Conservation (phyloP, 805 yeast species). For the Metschnikowia orientalis region DNA sequence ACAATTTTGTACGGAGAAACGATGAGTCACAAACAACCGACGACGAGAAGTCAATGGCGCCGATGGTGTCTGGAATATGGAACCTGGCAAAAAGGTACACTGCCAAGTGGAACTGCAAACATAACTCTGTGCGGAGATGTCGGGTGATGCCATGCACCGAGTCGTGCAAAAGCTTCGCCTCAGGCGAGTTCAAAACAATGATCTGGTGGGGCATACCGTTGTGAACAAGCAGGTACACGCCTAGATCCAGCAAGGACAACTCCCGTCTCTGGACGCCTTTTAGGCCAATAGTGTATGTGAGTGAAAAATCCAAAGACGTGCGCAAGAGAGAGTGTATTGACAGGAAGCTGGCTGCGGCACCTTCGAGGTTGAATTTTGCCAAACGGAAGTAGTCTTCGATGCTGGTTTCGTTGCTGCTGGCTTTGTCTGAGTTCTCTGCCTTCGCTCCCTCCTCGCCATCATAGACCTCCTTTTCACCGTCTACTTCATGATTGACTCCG, state of each 20-base stretch:
- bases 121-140: slow-evolving; percentile 18
- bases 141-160: slow-evolving; percentile 1
- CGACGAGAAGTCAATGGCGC: slow-evolving; percentile 16
- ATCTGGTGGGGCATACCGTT: not conserved
- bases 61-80: slow-evolving; percentile 26
- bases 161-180: slow-evolving; percentile 1
- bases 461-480: not conserved
- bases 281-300: slow-evolving; percentile 20
- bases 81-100: slow-evolving; percentile 27
- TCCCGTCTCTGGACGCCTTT: slow-evolving; percentile 25
- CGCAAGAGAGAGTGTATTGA: slow-evolving; percentile 21
- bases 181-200: slow-evolving; percentile 1
- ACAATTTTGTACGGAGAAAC: slow-evolving; percentile 18
- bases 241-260: slow-evolving; percentile 20
- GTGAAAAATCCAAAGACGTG: slow-evolving; percentile 24
- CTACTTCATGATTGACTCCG: not conserved
- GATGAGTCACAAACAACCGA: slow-evolving; percentile 7
- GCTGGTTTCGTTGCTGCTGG: not conserved
- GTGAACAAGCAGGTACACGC: not conserved
- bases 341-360: slow-evolving; percentile 5
- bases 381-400: slow-evolving; percentile 3
- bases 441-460: too few species aligned
- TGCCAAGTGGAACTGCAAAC: slow-evolving; percentile 27
- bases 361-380: not conserved
- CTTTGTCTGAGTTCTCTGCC: too few species aligned